A percentile compares a stretch with the other conserved stretches of the same genome.
Evolutionary conservation across 768 basidiomycete species (phyloP).

Genomic region (Solioccasus polychromus): DNA sequence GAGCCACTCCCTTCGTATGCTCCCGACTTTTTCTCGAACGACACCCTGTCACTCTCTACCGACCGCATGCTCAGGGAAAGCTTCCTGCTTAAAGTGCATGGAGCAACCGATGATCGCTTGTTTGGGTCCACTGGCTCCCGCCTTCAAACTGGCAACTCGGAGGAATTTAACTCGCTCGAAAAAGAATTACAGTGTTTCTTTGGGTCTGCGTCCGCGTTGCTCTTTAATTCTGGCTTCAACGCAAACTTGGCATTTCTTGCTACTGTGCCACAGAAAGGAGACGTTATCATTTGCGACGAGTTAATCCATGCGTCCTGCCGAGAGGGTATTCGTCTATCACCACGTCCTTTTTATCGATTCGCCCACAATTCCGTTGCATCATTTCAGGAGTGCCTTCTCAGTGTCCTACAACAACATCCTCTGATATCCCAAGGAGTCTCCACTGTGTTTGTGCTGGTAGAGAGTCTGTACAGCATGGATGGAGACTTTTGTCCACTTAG

Average conservation of each 20-base stretch:
- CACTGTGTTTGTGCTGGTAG: conserved; percentile 48
- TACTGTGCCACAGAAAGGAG: conserved; percentile 41
- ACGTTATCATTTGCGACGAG: conserved; percentile 52
- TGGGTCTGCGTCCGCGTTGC: conserved; percentile 39
- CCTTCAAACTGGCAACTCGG: conserved; percentile 40
- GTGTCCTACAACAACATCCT: conserved; percentile 22
- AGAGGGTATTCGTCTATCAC: conserved; percentile 47
- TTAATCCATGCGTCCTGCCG: conserved; percentile 50
- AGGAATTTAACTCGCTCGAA: conserved; percentile 14
- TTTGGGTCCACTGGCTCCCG: conserved; percentile 52
- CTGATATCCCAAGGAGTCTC: conserved; percentile 22
- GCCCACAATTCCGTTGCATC: conserved; percentile 43
- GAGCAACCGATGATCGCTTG: conserved; percentile 18
- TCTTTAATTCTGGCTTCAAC: conserved; percentile 53
- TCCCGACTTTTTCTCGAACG: conserved; percentile 45
- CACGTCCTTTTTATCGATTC: conserved; percentile 34
- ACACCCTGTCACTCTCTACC: conserved; percentile 47
- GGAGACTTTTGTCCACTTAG: conserved; percentile 50
- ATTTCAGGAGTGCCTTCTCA: conserved; percentile 30
- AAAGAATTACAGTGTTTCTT: conserved; percentile 11
- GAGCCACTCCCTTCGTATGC: conserved; percentile 17
- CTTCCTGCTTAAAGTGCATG: conserved; percentile 31
- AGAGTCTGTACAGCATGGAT: conserved; percentile 61
- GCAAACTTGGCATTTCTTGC: conserved; percentile 52
- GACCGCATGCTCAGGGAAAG: conserved; percentile 30